phyloP scores from a whole-genome alignment of 768 basidiomycete genomes.

The Filobasidium wieringae region DNA sequence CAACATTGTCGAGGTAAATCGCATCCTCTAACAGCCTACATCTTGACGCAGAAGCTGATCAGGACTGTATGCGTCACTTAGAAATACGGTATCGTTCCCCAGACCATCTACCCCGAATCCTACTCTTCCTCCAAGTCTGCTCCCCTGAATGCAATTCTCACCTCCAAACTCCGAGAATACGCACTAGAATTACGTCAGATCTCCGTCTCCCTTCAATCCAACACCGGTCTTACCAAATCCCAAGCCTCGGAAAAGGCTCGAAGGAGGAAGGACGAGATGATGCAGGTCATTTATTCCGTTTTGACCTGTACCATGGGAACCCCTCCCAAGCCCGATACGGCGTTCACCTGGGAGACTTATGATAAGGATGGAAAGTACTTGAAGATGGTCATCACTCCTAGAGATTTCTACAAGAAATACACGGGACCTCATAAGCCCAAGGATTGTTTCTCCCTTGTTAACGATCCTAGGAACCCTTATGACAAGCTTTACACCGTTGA shows the following conservation, averaged over 20 bases:
- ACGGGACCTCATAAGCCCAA: constrained; percentile 27
- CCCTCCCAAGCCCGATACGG: constrained; percentile 58
- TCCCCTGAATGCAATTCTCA: constrained; percentile 65
- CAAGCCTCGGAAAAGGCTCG: constrained; percentile 47
- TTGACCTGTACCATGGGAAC: constrained; percentile 77
- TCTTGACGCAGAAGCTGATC: neutral
- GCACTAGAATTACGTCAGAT: constrained; percentile 65
- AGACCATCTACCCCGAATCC: constrained; percentile 66
- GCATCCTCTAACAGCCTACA: neutral
- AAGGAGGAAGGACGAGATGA: constrained; percentile 69
- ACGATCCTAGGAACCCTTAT: constrained; percentile 82
- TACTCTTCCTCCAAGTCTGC: constrained; percentile 63
- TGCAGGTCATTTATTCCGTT: constrained; percentile 71
- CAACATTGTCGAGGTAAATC: constrained; percentile 51
- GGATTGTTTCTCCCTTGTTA: constrained; percentile 82
- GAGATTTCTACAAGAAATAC: constrained; percentile 58
- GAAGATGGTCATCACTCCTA: constrained; percentile 67
- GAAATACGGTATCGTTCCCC: constrained; percentile 80
- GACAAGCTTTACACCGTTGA: constrained; percentile 79
- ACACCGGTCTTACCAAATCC: constrained; percentile 38
- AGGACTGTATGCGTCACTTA: constrained; percentile 29
- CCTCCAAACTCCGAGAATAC: constrained; percentile 83
- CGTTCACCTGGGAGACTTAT: constrained; percentile 79
- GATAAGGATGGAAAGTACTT: constrained; percentile 63
- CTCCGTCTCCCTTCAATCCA: constrained; percentile 46